phyloP scores from a whole-genome alignment of 331 rosid genomes.

The Malus hybrid region DNA sequence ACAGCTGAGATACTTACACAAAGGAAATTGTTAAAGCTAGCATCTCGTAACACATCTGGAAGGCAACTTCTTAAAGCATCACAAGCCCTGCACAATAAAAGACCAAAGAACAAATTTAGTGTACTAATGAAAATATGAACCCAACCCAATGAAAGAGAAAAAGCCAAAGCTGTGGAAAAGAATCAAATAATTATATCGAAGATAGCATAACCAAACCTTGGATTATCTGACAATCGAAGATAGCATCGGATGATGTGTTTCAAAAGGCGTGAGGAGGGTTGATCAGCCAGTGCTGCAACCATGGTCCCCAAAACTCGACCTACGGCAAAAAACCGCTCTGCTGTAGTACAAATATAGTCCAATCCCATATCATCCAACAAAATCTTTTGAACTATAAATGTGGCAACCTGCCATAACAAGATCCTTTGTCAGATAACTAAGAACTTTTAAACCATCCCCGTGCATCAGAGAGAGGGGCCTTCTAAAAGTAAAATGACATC shows the following conservation, averaged over 20 bases:
- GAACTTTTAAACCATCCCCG: background rate
- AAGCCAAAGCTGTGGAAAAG: background rate
- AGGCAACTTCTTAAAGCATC: conserved; percentile 70
- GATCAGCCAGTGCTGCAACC: conserved; percentile 60
- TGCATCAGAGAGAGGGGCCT: background rate
- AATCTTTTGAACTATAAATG: conserved; percentile 75
- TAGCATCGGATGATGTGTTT: conserved; percentile 70
- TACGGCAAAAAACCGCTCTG: conserved; percentile 73
- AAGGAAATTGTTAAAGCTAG: conserved; percentile 48
- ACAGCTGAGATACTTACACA: conserved; percentile 42
- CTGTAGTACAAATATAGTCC: conserved; percentile 70
- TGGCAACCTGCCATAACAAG: conserved; percentile 59
- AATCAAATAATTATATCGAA: background rate
- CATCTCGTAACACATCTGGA: conserved; percentile 63
- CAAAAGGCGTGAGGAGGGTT: conserved; percentile 71
- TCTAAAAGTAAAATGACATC: background rate
- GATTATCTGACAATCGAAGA: conserved; percentile 64
- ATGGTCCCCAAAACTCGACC: conserved; percentile 58
- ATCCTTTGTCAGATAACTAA: conserved; percentile 7
- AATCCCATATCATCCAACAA: conserved; percentile 67
- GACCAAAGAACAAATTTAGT: background rate
- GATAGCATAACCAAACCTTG: conserved; percentile 36
- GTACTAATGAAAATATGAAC: background rate
- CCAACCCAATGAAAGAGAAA: background rate
- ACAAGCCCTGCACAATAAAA: conserved; percentile 47